Base-by-base conservation (phyloP, 2,329 filamentous ascomycete species). In the Arthrobotrys sinensis region DNA sequence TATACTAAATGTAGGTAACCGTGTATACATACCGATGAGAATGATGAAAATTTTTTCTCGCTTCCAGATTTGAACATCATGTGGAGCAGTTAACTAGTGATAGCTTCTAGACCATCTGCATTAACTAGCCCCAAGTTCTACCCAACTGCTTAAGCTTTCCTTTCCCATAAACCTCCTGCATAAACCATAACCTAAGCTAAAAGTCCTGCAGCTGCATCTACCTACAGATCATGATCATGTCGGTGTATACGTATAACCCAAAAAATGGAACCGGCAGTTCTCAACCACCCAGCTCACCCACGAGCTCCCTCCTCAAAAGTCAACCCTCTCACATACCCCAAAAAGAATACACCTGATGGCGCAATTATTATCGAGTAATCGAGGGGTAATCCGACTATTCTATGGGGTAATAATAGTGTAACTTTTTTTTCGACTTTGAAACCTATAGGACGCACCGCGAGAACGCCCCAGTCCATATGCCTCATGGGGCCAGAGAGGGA, bases 321-420 rank as follows among this genome's bases (percentile, higher is more conserved):
- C 4, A 28, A 28, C 36, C 12, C 36, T 12, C 36, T 46, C 43
- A 14, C 40, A n/a, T 28, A 28, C 24, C 24, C 24, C 24, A 28
- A n/a, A 43, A 45, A 28, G 14, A 45, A 28, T 28, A 50, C 40
- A 52, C n/a, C 14, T 36, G 16, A 68, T 76, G 72, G 65, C 65
- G 72, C 65, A 62, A 70, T 76, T 76, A 57, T 69, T 63, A 76
- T 76, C 46, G 55, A 69, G 72, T 76, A 76, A 76, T 76, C 50
- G 57, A 69, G 72, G 72, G 72, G 72, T 70, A 76, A 76, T 76
- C 4, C 8, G 8, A n/a, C 4, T 16, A 45, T 53, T 46, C 46
- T 68, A 76, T 76, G 48, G 72, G 65, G 72, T 76, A 76, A 76
- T 76, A 14, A 65, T 73, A 19, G 2, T 36, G 69, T 73, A 69